Percentiles rank a stretch among this genome's conserved stretches.
These are phyloP conservation scores for Penicilliopsis zonata DNA, from an alignment of 495 filamentous ascomycete species.

Conservation along the genomic window DNA sequence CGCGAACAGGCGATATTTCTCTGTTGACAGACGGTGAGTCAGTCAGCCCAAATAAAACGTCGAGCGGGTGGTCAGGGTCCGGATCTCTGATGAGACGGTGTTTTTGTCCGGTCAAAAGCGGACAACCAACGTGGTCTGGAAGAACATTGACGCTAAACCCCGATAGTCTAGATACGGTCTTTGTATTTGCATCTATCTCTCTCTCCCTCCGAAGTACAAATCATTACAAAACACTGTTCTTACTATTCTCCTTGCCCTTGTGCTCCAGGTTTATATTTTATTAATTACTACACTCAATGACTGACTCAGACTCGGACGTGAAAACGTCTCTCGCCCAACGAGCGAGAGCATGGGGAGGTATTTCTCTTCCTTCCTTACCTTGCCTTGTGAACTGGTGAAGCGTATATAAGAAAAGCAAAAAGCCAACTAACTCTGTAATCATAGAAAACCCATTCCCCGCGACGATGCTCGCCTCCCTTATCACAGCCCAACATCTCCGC, in stretches of 20 bases:
- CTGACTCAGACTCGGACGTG: constrained; percentile 20
- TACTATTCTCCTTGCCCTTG: neutral
- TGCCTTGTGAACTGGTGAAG: no score
- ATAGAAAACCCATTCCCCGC: constrained; percentile 71
- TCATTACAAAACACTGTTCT: no score
- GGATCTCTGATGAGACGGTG: neutral
- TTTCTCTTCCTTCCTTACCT: constrained; percentile 1
- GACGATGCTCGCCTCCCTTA: constrained; percentile 64
- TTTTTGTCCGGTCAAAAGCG: constrained; percentile 1
- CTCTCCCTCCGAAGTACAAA: neutral
- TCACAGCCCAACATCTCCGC: constrained; percentile 63
- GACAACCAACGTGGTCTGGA: constrained; percentile 19
- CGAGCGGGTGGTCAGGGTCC: no score
- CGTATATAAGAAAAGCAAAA: no score
- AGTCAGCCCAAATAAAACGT: no score
- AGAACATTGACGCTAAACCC: constrained; percentile 12
- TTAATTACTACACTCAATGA: constrained; percentile 16
- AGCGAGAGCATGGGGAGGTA: constrained; percentile 63
- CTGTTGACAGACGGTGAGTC: no score
- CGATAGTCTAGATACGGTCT: neutral
- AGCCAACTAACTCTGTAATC: no score
- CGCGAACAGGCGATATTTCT: no score
- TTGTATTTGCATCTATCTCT: neutral
- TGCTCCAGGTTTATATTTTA: neutral
- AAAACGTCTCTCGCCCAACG: constrained; percentile 39